These are phyloP conservation scores for Blastomyces parvus DNA, from an alignment of 2,329 filamentous ascomycete species.

Conservation along the genomic window DNA sequence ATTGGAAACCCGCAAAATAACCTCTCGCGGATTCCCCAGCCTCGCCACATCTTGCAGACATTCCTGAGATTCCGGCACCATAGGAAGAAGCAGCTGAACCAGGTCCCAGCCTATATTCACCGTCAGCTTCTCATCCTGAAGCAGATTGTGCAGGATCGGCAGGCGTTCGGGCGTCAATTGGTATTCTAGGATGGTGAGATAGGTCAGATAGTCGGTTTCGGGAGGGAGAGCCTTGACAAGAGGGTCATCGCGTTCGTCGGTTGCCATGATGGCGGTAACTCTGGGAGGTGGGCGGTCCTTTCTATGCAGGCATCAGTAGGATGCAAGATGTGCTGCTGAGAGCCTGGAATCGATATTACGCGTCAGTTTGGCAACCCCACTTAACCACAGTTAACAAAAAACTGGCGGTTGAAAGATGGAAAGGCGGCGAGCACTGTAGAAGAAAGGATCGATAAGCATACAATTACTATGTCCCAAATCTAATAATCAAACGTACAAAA, in stretches of 20 bases:
- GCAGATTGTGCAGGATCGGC: constrained; percentile 47
- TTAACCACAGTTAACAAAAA: neutral
- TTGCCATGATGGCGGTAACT: neutral
- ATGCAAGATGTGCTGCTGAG: neutral
- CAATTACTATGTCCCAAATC: neutral
- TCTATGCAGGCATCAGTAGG: neutral
- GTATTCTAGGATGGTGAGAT: constrained; percentile 56
- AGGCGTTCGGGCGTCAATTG: constrained; percentile 51
- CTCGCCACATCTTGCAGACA: constrained; percentile 54
- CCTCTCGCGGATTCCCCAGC: constrained; percentile 55
- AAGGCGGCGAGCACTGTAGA: neutral
- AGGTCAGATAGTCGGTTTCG: constrained; percentile 55
- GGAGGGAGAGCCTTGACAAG: constrained; percentile 52
- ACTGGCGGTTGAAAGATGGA: neutral
- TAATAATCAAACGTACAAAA: neutral
- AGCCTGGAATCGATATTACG: neutral
- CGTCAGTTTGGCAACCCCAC: neutral
- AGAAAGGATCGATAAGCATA: neutral
- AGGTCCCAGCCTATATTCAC: constrained; percentile 59
- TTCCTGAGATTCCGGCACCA: constrained; percentile 48
- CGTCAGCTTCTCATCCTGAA: constrained; percentile 53
- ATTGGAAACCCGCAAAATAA: constrained; percentile 55
- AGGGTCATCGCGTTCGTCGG: constrained; percentile 30
- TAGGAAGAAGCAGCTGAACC: constrained; percentile 51
- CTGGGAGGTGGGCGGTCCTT: neutral